These are phyloP conservation scores for Aspergillus indologenus DNA, from an alignment of 495 filamentous ascomycete species.

Conservation along the genomic window DNA sequence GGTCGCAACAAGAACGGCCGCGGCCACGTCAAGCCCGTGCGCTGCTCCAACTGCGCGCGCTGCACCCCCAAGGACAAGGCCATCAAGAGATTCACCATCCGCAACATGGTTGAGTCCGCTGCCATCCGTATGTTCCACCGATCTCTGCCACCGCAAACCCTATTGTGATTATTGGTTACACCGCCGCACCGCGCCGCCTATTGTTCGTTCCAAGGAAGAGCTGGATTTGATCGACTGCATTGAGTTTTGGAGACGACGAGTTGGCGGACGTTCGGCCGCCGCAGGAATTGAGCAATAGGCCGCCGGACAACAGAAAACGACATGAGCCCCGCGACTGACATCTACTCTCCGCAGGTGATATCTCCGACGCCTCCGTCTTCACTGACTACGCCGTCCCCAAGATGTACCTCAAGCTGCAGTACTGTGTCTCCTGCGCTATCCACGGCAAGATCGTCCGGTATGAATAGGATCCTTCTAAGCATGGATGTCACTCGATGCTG, in stretches of 20 bases:
- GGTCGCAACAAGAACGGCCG: slow-evolving; percentile 99
- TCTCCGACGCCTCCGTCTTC: slow-evolving; percentile 99
- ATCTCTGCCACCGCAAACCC: slow-evolving; percentile 11
- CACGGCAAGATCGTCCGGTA: slow-evolving; percentile 99
- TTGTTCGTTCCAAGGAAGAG: slow-evolving; percentile 14
- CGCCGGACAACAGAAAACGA: slow-evolving; percentile 4
- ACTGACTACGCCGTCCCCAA: slow-evolving; percentile 98
- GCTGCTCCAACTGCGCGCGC: slow-evolving; percentile 99
- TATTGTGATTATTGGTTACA: slow-evolving; percentile 6
- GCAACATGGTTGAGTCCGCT: slow-evolving; percentile 99
- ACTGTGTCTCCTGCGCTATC: slow-evolving; percentile 99
- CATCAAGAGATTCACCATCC: slow-evolving; percentile 99
- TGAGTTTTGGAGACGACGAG: slow-evolving; percentile 10
- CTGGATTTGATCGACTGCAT: neutral
- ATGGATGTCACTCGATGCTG: slow-evolving; percentile 5
- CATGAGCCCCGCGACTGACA: neutral
- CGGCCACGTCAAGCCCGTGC: slow-evolving; percentile 98
- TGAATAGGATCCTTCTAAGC: slow-evolving; percentile 28
- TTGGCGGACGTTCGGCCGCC: neutral
- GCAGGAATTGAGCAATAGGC: slow-evolving; percentile 8
- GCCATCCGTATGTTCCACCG: slow-evolving; percentile 85
- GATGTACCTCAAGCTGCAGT: slow-evolving; percentile 99
- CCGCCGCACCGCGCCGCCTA: slow-evolving; percentile 20
- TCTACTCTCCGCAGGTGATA: slow-evolving; percentile 73
- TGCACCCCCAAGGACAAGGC: slow-evolving; percentile 99